A percentile compares a stretch with the other conserved stretches of the same genome.
Conservation (phyloP, 495 filamentous ascomycete species). For the Rusavskia elegans region DNA sequence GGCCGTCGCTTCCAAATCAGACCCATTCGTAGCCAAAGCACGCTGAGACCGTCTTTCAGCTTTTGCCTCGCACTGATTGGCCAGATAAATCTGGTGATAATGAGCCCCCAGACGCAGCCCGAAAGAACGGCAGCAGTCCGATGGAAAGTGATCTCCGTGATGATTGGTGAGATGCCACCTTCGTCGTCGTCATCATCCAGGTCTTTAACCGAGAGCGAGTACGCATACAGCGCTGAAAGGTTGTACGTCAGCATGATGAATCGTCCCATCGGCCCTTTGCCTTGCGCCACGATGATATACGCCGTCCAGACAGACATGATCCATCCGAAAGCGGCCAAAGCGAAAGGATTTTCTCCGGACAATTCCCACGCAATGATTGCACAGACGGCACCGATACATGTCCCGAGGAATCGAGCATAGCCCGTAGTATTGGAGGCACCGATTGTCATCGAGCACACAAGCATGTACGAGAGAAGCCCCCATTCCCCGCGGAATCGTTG, state of each 20-base stretch:
- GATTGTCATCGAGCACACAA: constrained; percentile 94
- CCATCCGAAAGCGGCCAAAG: constrained; percentile 65
- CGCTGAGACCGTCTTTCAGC: constrained; percentile 68
- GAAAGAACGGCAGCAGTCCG: constrained; percentile 74
- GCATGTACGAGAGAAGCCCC: constrained; percentile 93
- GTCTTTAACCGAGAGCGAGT: constrained; percentile 65
- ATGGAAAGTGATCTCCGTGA: constrained; percentile 79
- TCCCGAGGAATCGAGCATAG: constrained; percentile 73
- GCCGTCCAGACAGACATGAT: constrained; percentile 67
- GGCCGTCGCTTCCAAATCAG: constrained; percentile 96
- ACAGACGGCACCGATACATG: constrained; percentile 60
- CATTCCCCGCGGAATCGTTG: constrained; percentile 89
- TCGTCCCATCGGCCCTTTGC: constrained; percentile 78
- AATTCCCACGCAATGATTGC: constrained; percentile 64
- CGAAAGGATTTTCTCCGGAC: constrained; percentile 52
- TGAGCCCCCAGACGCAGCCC: constrained; percentile 82
- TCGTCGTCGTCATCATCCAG: constrained; percentile 58
- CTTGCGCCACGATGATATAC: constrained; percentile 71
- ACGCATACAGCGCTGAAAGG: constrained; percentile 87
- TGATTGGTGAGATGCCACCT: constrained; percentile 69
- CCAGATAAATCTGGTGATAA: constrained; percentile 83
- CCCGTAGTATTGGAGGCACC: constrained; percentile 89
- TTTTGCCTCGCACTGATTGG: constrained; percentile 77
- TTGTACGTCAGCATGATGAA: constrained; percentile 95
- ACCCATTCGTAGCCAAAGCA: constrained; percentile 87